Base-by-base conservation (phyloP, 179 eudicot genomes). In the Patellifolia procumbens region DNA sequence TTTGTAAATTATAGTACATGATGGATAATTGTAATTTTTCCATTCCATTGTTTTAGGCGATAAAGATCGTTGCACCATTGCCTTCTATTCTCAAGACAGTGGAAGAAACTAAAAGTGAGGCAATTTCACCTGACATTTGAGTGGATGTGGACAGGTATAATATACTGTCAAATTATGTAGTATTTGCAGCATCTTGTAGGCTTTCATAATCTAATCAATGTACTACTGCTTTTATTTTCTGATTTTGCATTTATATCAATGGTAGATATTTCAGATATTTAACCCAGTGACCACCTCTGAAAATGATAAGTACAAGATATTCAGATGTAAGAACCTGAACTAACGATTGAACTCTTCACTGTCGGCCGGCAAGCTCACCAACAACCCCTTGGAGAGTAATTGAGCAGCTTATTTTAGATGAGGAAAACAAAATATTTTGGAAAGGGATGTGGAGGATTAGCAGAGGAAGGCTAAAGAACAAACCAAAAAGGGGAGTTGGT, bases 21-120 rank as follows among this genome's bases (percentile, higher is more conserved):
- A 22, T 20, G 59, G 24, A 17, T n/a, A 53, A 53, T 53, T 58
- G 16, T 56, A 2, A 24, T 26, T 13, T 58, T 26, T n/a, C n/a
- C n/a, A n/a, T 58, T 28, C 17, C 5, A 24, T 59, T 39, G 8
- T 46, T 77, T 69, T 86, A 92, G 97, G 71, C 85, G 62, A 81
- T 91, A 42, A 78, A 78, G 74, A 87, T 92, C 76, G 69, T 74
- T 76, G 96, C 97, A 28, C 89, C 93, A 28, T 86, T 91, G 29
- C 97, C 97, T 34, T 62, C 83, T 49, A 76, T 81, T 70, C 89
- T 92, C 48, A 83, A 42, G 58, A 78, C 84, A 9, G 67, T 45
- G 70, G 79, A 87, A 74, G 91, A 89, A 48, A 68, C 75, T 16
- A 12, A 15, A 37, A n/a, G n/a, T 28, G 17, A 46, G 16, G 7